Evolutionary conservation across 768 basidiomycete genomes (phyloP).

Genomic region (Neoboletus brunneissimus): DNA sequence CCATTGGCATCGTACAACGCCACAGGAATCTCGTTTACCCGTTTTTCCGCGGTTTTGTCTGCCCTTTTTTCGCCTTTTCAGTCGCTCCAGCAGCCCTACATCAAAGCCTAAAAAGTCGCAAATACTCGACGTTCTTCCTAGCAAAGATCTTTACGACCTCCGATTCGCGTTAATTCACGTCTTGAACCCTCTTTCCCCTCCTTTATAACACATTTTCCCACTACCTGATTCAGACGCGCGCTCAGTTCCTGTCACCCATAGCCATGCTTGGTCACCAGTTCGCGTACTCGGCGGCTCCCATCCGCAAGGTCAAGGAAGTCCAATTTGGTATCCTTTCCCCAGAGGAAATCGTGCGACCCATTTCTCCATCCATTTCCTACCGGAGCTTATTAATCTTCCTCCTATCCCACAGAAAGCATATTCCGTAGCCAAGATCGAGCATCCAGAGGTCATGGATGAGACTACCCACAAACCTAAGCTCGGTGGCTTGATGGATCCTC

Average conservation of each 20-base stretch:
- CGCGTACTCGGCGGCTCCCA: slow-evolving; percentile 89
- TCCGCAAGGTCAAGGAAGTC: slow-evolving; percentile 95
- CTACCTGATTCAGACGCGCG: slow-evolving; percentile 16
- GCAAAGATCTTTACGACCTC: slow-evolving; percentile 7
- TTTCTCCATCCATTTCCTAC: not conserved
- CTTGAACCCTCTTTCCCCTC: slow-evolving; percentile 1
- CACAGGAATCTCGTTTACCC: slow-evolving; percentile 1
- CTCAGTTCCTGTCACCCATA: slow-evolving; percentile 5
- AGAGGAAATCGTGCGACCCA: slow-evolving; percentile 82
- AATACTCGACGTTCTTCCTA: slow-evolving; percentile 2
- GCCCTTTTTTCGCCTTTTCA: slow-evolving; percentile 16
- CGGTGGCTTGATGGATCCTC: slow-evolving; percentile 95
- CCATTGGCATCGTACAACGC: not conserved
- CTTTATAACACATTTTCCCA: not conserved
- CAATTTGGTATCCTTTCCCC: slow-evolving; percentile 99
- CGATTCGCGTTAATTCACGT: slow-evolving; percentile 30
- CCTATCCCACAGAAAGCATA: slow-evolving; percentile 80
- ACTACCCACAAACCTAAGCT: slow-evolving; percentile 83
- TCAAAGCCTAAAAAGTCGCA: slow-evolving; percentile 23
- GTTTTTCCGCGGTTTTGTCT: slow-evolving; percentile 13
- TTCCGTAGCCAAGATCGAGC: slow-evolving; percentile 97
- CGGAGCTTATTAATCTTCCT: slow-evolving; percentile 11
- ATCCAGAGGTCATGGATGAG: slow-evolving; percentile 99
- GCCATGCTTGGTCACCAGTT: slow-evolving; percentile 87
- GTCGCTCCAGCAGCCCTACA: not conserved